These are phyloP conservation scores for Alternaria atra DNA, from an alignment of 2,329 filamentous ascomycete species.

Conservation along the genomic window DNA sequence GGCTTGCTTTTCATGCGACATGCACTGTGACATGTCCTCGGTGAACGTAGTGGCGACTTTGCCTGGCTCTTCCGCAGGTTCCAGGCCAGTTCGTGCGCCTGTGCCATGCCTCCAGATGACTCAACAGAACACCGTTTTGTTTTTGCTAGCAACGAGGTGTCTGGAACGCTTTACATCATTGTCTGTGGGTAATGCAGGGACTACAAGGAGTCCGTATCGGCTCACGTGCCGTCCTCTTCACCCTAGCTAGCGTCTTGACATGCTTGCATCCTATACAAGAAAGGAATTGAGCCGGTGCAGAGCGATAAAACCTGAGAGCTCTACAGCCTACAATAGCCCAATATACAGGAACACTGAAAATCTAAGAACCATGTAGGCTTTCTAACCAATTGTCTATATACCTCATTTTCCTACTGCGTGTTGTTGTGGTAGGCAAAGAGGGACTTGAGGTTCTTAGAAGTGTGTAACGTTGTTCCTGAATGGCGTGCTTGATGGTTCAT, in stretches of 20 bases:
- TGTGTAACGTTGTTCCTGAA: no score
- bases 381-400: no score
- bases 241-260: slow-evolving; percentile 2
- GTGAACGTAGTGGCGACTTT: slow-evolving; percentile 10
- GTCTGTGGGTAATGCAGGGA: slow-evolving; percentile 4
- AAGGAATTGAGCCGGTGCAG: no score
- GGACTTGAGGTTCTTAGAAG: no score
- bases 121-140: slow-evolving; percentile 2
- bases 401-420: no score
- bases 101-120: not conserved
- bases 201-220: not conserved
- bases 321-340: no score
- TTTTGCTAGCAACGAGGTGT: not conserved
- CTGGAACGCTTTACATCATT: not conserved
- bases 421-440: no score
- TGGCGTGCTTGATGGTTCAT: not conserved
- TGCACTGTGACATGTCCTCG: slow-evolving; percentile 14
- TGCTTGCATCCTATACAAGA: not conserved
- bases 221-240: not conserved
- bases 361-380: no score
- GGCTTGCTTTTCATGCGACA: slow-evolving; percentile 17
- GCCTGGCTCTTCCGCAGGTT: slow-evolving; percentile 1
- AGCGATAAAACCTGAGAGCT: no score
- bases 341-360: no score
- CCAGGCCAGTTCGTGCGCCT: not conserved